Base-by-base conservation (phyloP, 257 asterid species). In the Solanum chaucha region DNA sequence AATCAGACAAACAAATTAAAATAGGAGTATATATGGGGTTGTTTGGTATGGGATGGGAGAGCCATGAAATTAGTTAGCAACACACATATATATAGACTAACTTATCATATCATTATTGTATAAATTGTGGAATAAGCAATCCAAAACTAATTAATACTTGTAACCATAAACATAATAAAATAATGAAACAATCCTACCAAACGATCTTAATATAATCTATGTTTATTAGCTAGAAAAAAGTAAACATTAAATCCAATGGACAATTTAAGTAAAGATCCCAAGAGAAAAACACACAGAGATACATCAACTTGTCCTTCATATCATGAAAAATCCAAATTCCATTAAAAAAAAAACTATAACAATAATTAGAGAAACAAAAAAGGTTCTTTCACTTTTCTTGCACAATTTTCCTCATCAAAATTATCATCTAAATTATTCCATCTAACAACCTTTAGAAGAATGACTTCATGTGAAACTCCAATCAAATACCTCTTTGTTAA, bases 401-500 rank as follows among this genome's bases (percentile, higher is more conserved):
- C 1, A 24, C 26, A 84, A 68, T 44, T n/a, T 30, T 13, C 41
- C 20, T 68, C 85, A 67, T 58, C 85, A 64, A 34, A 30, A 73
- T 65, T 48, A 35, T 46, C 20, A 59, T 10, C 77, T 61, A 46
- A 71, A 28, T 74, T 28, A 35, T 65, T 28, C 28, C n/a, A 28
- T 4, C 78, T 86, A 38, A 87, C 87, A 38, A 86, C 84, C 0
- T 90, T 30, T 1, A 89, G 91, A 85, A 90, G 89, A 5, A 24
- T 59, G 17, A 87, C 90, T 84, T 86, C 84, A 17, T 19, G 17
- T 12, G 92, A 89, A 26, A 68, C n/a, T 77, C 94, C 93, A 64
- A 90, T 41, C 38, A 90, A 90, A 87, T 87, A 90, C 28, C 88
- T 86, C 5, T 67, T 84, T 5, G 94, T 90, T 28, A 91, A 86